Evolutionary conservation across 2,329 filamentous ascomycete genomes (phyloP), one percentile per base, ranked within the genome.

Genomic region (Colletotrichum sp.): DNA sequence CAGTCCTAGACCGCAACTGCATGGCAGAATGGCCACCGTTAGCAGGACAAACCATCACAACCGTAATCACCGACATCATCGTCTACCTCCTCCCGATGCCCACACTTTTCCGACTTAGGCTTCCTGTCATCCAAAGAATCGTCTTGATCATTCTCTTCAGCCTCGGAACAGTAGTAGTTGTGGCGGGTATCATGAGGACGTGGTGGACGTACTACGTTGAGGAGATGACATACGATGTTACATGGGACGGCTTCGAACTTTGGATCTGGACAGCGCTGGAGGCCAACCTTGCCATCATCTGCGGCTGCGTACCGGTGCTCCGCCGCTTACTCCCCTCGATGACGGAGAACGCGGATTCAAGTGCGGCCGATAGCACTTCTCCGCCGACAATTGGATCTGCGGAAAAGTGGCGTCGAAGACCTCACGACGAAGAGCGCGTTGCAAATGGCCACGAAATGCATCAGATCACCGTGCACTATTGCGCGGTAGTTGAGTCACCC

Each of bases 211-310:
- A 77, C 32, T 64, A 63, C 8, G 82, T 84, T 5, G 77, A 81
- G 30, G 59, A 81, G 59, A 16, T 49, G 18, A 85, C 83, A 1
- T 86, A 84, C 78, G 85, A 87, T 75, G 82, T 86, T 1, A 87
- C 85, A 4, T 87, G 85, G 85, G 78, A 85, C 24, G 84, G 85
- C 4, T 85, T 84, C 60, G 77, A 85, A 12, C 79, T 87, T 21
- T 87, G 85, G 85, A 84, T 85, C 32, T 87, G 85, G 85, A 85
- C 85, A 2, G 84, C 85, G 3, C 80, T 86, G 24, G 85, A 87
- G 74, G 84, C 83, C 1, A 85, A 87, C 67, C 76, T 87, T 26
- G 85, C 84, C n/a, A 82, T 87, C 28, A 85, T 86, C 49, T 86
- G 85, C 65, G 85, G 85, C 30, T 86, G 84, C 44, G 81, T 59